Evolutionary conservation across 148 eudicot genomes (phyloP).

Genomic region (Amaranthus hypochondriacus): DNA sequence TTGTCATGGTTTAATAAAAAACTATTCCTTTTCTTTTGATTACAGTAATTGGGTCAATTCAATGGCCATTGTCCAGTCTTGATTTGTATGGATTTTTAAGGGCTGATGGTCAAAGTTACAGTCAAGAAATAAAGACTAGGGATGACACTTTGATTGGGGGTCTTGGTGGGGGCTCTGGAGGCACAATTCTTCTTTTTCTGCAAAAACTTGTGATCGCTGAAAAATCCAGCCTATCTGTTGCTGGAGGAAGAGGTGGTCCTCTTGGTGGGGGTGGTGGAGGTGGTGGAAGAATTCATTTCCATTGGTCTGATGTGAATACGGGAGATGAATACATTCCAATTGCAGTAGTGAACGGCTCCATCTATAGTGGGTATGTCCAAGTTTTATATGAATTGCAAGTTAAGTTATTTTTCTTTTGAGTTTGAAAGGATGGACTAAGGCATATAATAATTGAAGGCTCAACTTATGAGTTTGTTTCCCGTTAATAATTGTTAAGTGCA

Average conservation of each 20-base stretch:
- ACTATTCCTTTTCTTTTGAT: background rate
- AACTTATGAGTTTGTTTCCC: background rate
- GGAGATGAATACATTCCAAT: conserved; percentile 69
- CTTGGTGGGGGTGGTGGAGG: conserved; percentile 90
- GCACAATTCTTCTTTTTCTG: conserved; percentile 75
- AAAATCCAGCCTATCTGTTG: conserved; percentile 59
- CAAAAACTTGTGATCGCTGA: conserved; percentile 46
- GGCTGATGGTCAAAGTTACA: conserved; percentile 72
- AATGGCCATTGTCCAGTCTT: conserved; percentile 68
- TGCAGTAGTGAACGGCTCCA: conserved; percentile 57
- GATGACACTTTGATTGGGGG: conserved; percentile 53
- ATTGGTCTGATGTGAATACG: conserved; percentile 66
- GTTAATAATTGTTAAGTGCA: background rate
- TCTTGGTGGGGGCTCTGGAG: conserved; percentile 92
- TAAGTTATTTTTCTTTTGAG: background rate
- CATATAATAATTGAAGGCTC: background rate
- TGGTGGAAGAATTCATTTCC: conserved; percentile 89
- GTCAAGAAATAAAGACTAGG: conserved; percentile 29
- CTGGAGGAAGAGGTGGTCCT: conserved; percentile 75
- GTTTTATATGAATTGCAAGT: background rate
- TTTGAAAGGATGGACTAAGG: no score
- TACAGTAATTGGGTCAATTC: conserved; percentile 67
- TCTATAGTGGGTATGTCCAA: conserved; percentile 51
- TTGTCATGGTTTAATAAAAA: background rate
- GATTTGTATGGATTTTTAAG: conserved; percentile 60